A percentile compares a stretch with the other conserved stretches of the same genome.
Evolutionary conservation across 306 rosid species (phyloP).

Genomic region (Alnus rubra): DNA sequence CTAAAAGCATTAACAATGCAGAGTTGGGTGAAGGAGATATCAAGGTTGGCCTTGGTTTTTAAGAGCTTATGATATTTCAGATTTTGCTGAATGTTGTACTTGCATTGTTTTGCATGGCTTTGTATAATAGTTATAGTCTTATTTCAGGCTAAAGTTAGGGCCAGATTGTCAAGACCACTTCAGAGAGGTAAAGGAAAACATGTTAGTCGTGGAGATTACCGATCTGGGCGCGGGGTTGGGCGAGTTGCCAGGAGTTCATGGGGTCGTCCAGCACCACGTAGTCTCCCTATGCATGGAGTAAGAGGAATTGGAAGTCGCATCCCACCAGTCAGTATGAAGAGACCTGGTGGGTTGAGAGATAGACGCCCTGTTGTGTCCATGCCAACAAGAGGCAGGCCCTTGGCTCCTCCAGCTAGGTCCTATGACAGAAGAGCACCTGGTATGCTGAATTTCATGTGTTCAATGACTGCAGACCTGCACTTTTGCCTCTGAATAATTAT

Average conservation of each 20-base stretch:
- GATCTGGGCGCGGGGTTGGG: slow-evolving; percentile 55
- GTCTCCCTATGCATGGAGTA: slow-evolving; percentile 58
- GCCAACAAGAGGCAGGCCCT: slow-evolving; percentile 64
- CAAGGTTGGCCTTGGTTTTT: slow-evolving; percentile 58
- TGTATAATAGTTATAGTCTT: slow-evolving; percentile 17
- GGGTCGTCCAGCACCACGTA: slow-evolving; percentile 66
- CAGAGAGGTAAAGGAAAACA: slow-evolving; percentile 91
- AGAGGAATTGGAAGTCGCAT: slow-evolving; percentile 74
- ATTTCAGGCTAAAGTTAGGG: slow-evolving; percentile 91
- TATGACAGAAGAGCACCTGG: slow-evolving; percentile 87
- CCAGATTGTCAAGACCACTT: slow-evolving; percentile 93
- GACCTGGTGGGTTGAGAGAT: slow-evolving; percentile 74
- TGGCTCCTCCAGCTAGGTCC: slow-evolving; percentile 77
- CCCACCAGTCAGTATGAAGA: slow-evolving; percentile 55
- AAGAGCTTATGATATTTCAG: not conserved
- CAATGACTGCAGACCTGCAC: slow-evolving; percentile 1
- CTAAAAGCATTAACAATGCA: slow-evolving; percentile 80
- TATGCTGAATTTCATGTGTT: slow-evolving; percentile 28
- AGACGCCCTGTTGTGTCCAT: slow-evolving; percentile 72
- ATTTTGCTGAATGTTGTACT: not conserved
- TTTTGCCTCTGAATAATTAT: slow-evolving; percentile 6
- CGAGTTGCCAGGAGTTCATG: slow-evolving; percentile 67
- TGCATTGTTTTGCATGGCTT: slow-evolving; percentile 4
- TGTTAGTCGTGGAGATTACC: slow-evolving; percentile 68
- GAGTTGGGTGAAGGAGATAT: slow-evolving; percentile 91